Evolutionary conservation across 345 rosid genomes (phyloP), one percentile per base, ranked within the genome.

Genomic region (Bruguiera sexangula): DNA sequence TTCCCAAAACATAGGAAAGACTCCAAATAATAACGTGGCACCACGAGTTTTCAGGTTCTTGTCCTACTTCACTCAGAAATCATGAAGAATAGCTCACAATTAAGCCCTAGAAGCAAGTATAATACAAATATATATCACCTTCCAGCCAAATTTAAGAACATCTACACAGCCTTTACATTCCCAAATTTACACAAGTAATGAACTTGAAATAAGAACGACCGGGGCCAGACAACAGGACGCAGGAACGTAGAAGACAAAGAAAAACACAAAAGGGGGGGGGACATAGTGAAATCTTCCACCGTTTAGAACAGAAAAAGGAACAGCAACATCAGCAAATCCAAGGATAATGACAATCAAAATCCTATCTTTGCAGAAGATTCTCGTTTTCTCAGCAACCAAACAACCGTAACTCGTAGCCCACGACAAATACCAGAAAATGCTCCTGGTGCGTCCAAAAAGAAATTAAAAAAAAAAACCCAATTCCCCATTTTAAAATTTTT

Each of bases 341-440:
- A 55, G 6, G 30, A 27, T 27, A 10, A 55, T 3, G 18, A 16
- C 6, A 56, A 31, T 26, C 6, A 26, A 58, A 72, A 46, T 31
- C 51, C 34, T n/a, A 30, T 46, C 57, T 51, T 26, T 24, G 11
- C 30, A 18, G 1, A 11, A 51, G 37, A 50, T 16, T 46, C 37
- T n/a, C 55, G 39, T 52, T 80, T 73, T 63, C 70, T 64, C 67
- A 66, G 58, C 70, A 46, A 53, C 53, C 73, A 73, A 70, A 68
- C 52, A 71, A 4, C 30, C 19, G 21, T 55, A 29, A 46, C 30
- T 43, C 67, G 21, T n/a, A 62, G 50, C 15, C 18, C 39, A 68
- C n/a, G 66, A 39, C 58, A 37, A 63, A 24, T 18, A 67, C 9
- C 46, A 6, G 66, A 43, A 62, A 62, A 63, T 20, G 30, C 21